phyloP scores from a whole-genome alignment of 768 basidiomycete genomes.

The Boletus vinaceobasis region DNA sequence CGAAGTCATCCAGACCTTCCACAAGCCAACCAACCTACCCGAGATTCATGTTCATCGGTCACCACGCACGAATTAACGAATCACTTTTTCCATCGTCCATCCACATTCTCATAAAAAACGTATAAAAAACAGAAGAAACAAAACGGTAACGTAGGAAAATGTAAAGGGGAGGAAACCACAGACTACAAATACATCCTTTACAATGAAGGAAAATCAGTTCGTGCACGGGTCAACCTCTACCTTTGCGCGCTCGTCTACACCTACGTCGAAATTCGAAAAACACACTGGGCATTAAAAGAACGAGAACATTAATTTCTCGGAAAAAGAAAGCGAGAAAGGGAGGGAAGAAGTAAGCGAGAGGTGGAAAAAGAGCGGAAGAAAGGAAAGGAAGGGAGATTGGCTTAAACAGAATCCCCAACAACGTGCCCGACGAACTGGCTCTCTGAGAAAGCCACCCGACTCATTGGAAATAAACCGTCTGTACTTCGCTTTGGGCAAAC shows the following conservation, averaged over 20 bases:
- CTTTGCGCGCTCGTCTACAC: not conserved
- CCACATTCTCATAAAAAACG: conserved; percentile 1
- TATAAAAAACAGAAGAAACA: conserved; percentile 1
- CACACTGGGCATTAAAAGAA: not conserved
- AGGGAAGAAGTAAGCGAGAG: not conserved
- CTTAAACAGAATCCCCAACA: not conserved
- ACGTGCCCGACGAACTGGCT: not conserved
- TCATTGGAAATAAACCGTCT: conserved; percentile 58
- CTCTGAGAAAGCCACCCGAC: too few species aligned
- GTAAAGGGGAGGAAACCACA: not conserved
- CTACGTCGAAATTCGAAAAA: not conserved
- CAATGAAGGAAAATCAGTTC: not conserved
- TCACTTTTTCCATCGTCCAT: not conserved
- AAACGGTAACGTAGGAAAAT: not conserved
- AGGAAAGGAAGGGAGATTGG: too few species aligned
- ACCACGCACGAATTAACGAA: not conserved
- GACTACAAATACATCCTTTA: conserved; percentile 5
- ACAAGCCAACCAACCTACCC: too few species aligned
- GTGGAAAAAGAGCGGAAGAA: not conserved
- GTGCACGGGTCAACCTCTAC: not conserved
- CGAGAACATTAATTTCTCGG: conserved; percentile 4
- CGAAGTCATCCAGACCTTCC: too few species aligned
- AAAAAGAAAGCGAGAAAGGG: not conserved
- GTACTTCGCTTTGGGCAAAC: conserved; percentile 86
- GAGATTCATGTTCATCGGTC: not conserved